phyloP scores from a whole-genome alignment of 1,284 basidiomycete genomes.

The Phylloporus sp. region DNA sequence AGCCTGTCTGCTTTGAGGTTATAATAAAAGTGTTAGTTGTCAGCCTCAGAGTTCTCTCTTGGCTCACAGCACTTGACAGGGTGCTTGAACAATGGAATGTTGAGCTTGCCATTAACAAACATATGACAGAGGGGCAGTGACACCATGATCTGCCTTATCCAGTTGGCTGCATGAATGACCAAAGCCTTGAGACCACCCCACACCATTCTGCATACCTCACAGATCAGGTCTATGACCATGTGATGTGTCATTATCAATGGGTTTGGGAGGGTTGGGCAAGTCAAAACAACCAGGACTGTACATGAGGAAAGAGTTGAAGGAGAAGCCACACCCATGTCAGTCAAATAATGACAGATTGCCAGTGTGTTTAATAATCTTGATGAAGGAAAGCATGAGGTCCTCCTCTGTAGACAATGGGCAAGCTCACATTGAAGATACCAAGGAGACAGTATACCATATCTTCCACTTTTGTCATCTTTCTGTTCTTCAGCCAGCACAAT shows the following conservation, averaged over 20 bases:
- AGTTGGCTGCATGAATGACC: neutral
- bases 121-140: conserved; percentile 28
- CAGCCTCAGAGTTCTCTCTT: neutral
- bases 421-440: conserved; percentile 36
- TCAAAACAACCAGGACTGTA: conserved; percentile 24
- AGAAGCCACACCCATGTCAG: conserved; percentile 40
- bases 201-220: conserved; percentile 13
- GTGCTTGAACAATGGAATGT: conserved; percentile 33
- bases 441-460: conserved; percentile 38
- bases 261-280: conserved; percentile 11
- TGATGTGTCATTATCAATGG: conserved; percentile 6
- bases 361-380: conserved; percentile 37
- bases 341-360: conserved; percentile 37
- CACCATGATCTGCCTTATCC: conserved; percentile 15
- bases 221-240: conserved; percentile 27
- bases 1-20: conserved; percentile 16
- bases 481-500: conserved; percentile 31
- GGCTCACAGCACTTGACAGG: conserved; percentile 22
- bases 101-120: conserved; percentile 34
- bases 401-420: conserved; percentile 36
- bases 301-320: conserved; percentile 35
- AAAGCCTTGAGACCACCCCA: conserved; percentile 19
- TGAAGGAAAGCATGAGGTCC: conserved; percentile 34
- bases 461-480: conserved; percentile 34
- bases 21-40: conserved; percentile 14